Percentiles rank a stretch among this genome's conserved stretches.
Evolutionary conservation across 192 early-diverging fungal species (phyloP).

Genomic region (Entomortierella lignicola): DNA sequence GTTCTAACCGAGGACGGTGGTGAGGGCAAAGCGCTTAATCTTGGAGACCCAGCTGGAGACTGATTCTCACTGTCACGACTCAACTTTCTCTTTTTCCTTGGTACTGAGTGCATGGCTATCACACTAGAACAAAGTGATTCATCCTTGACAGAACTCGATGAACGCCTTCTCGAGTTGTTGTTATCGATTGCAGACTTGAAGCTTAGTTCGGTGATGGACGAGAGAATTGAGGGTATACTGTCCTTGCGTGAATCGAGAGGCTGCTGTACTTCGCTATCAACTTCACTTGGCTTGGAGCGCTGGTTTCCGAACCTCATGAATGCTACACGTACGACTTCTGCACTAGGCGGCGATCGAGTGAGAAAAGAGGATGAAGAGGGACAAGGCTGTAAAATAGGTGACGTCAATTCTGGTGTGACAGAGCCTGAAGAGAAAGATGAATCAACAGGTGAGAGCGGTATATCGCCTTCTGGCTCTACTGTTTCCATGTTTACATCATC

Average conservation of each 20-base stretch:
- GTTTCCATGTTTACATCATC: slow-evolving; percentile 22
- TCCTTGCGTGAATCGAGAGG: neutral
- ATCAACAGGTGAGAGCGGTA: slow-evolving; percentile 15
- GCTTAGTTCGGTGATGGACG: slow-evolving; percentile 10
- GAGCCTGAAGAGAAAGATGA: slow-evolving; percentile 20
- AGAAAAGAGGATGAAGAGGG: slow-evolving; percentile 9
- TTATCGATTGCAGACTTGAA: slow-evolving; percentile 4
- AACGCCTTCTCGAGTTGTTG: slow-evolving; percentile 1
- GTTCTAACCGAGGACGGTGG: slow-evolving; percentile 35
- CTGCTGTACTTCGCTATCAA: neutral
- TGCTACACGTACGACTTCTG: slow-evolving; percentile 10
- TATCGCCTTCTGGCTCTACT: slow-evolving; percentile 20
- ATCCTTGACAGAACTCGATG: neutral
- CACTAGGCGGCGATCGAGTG: slow-evolving; percentile 1
- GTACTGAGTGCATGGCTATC: slow-evolving; percentile 9
- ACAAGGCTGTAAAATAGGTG: slow-evolving; percentile 1
- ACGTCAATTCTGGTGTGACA: slow-evolving; percentile 38
- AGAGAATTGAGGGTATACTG: slow-evolving; percentile 4
- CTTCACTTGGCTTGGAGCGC: neutral
- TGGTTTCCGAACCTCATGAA: slow-evolving; percentile 16
- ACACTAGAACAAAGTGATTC: neutral
- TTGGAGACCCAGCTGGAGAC: slow-evolving; percentile 8
- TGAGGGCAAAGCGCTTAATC: slow-evolving; percentile 21
- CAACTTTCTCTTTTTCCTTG: slow-evolving; percentile 23
- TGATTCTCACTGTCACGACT: slow-evolving; percentile 19